These are phyloP conservation scores for Penicillium nucicola DNA, from an alignment of 495 filamentous ascomycete species.

Conservation along the genomic window DNA sequence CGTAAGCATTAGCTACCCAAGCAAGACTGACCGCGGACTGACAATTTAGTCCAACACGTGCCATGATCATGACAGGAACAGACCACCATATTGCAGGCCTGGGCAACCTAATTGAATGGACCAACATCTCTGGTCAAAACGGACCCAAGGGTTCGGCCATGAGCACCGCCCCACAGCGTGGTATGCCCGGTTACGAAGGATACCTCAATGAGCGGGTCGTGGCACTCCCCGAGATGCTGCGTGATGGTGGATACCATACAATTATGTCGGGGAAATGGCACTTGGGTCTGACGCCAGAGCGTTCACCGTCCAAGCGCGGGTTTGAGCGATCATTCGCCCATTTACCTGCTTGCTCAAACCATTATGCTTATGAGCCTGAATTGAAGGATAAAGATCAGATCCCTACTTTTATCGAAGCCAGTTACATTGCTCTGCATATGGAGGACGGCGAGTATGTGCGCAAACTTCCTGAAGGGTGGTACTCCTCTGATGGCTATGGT, in stretches of 20 bases:
- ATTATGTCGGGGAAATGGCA: conserved; percentile 63
- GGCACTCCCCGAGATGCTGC: conserved; percentile 58
- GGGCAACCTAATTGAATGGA: conserved; percentile 48
- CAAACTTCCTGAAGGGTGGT: conserved; percentile 54
- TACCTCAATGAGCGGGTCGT: conserved; percentile 63
- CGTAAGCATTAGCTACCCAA: conserved; percentile 21
- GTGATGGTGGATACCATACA: conserved; percentile 60
- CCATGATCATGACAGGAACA: conserved; percentile 55
- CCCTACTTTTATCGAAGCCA: conserved; percentile 50
- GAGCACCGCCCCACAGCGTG: conserved; percentile 42
- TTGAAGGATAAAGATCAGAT: conserved; percentile 40
- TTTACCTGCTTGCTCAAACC: conserved; percentile 57
- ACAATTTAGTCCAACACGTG: conserved; percentile 46
- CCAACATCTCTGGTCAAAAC: conserved; percentile 46
- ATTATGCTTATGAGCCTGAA: conserved; percentile 60
- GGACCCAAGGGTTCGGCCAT: conserved; percentile 41
- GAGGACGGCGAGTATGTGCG: conserved; percentile 56
- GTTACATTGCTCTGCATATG: conserved; percentile 54
- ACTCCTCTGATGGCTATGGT: conserved; percentile 52
- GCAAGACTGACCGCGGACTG: background rate
- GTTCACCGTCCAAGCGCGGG: conserved; percentile 39
- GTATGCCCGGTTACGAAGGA: conserved; percentile 65
- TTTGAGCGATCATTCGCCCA: conserved; percentile 49
- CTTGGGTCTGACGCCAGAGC: conserved; percentile 44
- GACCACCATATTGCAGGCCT: conserved; percentile 47